A percentile compares a stretch with the other conserved stretches of the same genome.
Conservation (phyloP, 768 basidiomycete species). For the Cubamyces lactineus region DNA sequence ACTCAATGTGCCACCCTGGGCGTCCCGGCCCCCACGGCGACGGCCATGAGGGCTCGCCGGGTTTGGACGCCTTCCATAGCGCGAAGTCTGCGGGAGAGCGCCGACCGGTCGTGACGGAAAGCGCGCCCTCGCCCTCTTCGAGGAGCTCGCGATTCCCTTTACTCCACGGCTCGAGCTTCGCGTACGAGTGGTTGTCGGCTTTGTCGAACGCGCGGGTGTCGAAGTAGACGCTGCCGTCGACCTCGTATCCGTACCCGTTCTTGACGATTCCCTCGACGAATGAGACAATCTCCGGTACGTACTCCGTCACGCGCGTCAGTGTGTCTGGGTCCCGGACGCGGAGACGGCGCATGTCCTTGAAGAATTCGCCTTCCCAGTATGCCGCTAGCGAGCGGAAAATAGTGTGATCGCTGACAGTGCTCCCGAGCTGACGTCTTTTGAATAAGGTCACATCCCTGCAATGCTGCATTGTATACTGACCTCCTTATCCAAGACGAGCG, state of each 20-base stretch:
- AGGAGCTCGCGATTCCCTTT: slow-evolving; percentile 90
- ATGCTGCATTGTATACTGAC: slow-evolving; percentile 41
- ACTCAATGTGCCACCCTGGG: slow-evolving; percentile 99
- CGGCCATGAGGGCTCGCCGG: slow-evolving; percentile 95
- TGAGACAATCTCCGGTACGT: slow-evolving; percentile 90
- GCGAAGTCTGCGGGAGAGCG: slow-evolving; percentile 93
- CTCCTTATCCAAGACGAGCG: slow-evolving; percentile 72
- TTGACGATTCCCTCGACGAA: slow-evolving; percentile 85
- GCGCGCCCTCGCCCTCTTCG: slow-evolving; percentile 91
- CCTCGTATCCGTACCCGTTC: slow-evolving; percentile 82
- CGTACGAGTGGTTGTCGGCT: slow-evolving; percentile 79
- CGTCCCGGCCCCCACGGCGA: slow-evolving; percentile 96
- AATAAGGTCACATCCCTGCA: slow-evolving; percentile 2
- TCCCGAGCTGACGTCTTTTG: slow-evolving; percentile 56
- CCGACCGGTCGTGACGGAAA: slow-evolving; percentile 61
- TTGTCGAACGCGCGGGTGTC: slow-evolving; percentile 83
- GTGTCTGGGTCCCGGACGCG: slow-evolving; percentile 87
- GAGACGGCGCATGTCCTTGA: slow-evolving; percentile 90
- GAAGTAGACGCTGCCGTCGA: slow-evolving; percentile 90
- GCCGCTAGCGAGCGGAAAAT: slow-evolving; percentile 82
- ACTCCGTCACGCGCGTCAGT: slow-evolving; percentile 94
- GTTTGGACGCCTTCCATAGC: slow-evolving; percentile 95
- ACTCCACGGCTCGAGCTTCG: slow-evolving; percentile 95
- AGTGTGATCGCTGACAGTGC: slow-evolving; percentile 83
- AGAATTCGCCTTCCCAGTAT: slow-evolving; percentile 90